A percentile compares a stretch with the other conserved stretches of the same genome.
These are phyloP conservation scores for Darksidea phi DNA, from an alignment of 495 filamentous ascomycete species.

Conservation along the genomic window DNA sequence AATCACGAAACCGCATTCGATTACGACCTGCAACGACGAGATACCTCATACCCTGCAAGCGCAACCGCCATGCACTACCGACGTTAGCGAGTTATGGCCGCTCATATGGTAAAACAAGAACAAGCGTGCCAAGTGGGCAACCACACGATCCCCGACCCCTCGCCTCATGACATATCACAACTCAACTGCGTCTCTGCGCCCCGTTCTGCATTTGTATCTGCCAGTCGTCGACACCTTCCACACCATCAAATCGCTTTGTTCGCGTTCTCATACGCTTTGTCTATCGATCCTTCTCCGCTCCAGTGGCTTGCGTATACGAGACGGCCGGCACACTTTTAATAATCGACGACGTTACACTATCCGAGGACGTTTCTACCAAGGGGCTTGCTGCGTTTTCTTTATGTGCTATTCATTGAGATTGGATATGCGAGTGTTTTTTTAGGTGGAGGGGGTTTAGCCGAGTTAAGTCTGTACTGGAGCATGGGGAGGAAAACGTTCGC, in stretches of 20 bases:
- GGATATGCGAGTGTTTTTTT: too few relatives aligned
- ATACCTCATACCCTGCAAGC: slow-evolving; percentile 12
- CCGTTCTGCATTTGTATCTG: not conserved
- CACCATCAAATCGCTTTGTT: not conserved
- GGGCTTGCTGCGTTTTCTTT: too few relatives aligned
- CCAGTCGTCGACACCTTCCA: not conserved
- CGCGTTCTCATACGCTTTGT: not conserved
- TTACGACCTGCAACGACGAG: slow-evolving; percentile 19
- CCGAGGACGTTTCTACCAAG: not conserved
- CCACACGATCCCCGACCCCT: too few relatives aligned
- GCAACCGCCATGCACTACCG: not conserved
- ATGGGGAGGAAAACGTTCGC: too few relatives aligned
- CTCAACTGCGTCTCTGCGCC: not conserved
- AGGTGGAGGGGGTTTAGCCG: too few relatives aligned
- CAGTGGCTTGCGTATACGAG: not conserved
- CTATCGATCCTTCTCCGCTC: not conserved
- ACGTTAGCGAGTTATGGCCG: not conserved
- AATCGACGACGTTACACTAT: not conserved
- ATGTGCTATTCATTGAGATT: too few relatives aligned
- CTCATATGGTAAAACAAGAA: too few relatives aligned
- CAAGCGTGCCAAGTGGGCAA: too few relatives aligned
- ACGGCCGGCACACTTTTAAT: slow-evolving; percentile 1
- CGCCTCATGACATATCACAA: not conserved
- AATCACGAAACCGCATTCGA: slow-evolving; percentile 20
- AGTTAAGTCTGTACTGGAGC: too few relatives aligned